Percentiles rank a stretch among this genome's conserved stretches.
Conservation (phyloP, 805 yeast species). For the Torulaspora quercuum region DNA sequence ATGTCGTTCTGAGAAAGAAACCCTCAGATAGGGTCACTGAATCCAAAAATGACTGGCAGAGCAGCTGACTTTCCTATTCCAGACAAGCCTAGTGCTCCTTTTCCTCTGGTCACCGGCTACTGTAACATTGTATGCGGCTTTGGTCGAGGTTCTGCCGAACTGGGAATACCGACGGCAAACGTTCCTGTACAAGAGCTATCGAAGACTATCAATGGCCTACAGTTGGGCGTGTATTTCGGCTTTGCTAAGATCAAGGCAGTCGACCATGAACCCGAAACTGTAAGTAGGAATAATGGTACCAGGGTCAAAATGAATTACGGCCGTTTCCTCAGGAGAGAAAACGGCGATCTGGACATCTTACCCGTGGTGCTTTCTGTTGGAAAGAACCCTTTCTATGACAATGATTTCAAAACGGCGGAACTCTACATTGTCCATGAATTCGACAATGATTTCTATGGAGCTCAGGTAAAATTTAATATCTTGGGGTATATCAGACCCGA, state of each 20-base stretch:
- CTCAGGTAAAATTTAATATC: conserved; percentile 60
- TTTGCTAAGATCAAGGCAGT: conserved; percentile 45
- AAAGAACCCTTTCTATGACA: conserved; percentile 88
- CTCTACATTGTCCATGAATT: conserved; percentile 81
- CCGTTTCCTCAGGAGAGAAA: conserved; percentile 35
- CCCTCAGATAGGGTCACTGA: too few species aligned
- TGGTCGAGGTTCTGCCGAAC: conserved; percentile 91
- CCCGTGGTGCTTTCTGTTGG: conserved; percentile 97
- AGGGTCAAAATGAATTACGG: conserved; percentile 64
- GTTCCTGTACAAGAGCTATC: conserved; percentile 57
- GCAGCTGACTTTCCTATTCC: conserved; percentile 37
- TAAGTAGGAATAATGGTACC: conserved; percentile 38
- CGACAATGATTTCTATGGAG: conserved; percentile 72
- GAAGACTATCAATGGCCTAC: conserved; percentile 39
- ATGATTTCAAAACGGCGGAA: conserved; percentile 78
- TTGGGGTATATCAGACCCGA: conserved; percentile 93
- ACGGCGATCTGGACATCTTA: conserved; percentile 43
- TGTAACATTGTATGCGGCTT: conserved; percentile 71
- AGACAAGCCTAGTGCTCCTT: conserved; percentile 42
- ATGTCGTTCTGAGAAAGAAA: too few species aligned
- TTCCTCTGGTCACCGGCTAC: conserved; percentile 46
- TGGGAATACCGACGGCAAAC: conserved; percentile 96
- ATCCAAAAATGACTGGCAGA: conserved; percentile 16
- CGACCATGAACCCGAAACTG: conserved; percentile 21
- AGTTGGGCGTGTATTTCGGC: conserved; percentile 90